Base-by-base conservation (phyloP, 2,329 filamentous ascomycete genomes). In the Basipetospora chlamydospora region DNA sequence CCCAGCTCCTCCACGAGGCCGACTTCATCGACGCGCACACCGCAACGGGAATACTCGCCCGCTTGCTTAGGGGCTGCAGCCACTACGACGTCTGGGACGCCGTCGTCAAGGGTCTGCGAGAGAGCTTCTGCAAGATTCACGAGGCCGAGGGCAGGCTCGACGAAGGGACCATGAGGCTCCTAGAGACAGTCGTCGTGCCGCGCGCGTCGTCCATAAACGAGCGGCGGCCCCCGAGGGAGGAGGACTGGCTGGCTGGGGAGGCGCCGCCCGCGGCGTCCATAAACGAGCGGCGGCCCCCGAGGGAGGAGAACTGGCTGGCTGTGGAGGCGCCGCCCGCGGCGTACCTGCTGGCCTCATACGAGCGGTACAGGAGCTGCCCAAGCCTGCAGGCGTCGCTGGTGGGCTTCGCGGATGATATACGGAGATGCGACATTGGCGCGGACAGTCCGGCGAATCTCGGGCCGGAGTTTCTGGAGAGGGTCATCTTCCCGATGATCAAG, bases 401-500 rank as follows among this genome's bases (percentile, higher is more conserved):
- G n/a, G n/a, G n/a, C n/a, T n/a, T n/a, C n/a, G n/a, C n/a, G n/a
- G n/a, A n/a, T n/a, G n/a, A n/a, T n/a, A n/a, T n/a, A n/a, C n/a
- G n/a, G n/a, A n/a, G n/a, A n/a, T n/a, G n/a, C n/a, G n/a, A n/a
- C n/a, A n/a, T n/a, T n/a, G 22, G 22, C 22, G 6, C 22, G 22
- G 11, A 23, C 22, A 18, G 28, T 5, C 7, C 5, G 16, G 13
- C 28, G 28, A 31, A 15, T 15, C 28, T 11, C n/a, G n/a, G n/a
- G n/a, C 12, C 31, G 12, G n/a, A 17, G 15, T 33, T 33, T 13
- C 13, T 33, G 18, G 13, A 17, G 4, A 21, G 31, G 10, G 13
- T 33, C 20, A 33, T 33, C 31, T 21, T 25, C 13, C 31, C 20
- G 21, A 33, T 33, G 31, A 11, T 33, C 17, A n/a, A 15, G 20